These are phyloP conservation scores for Xerocomus cyaneibrunnescens DNA, from an alignment of 1,284 basidiomycete species.

Conservation along the genomic window DNA sequence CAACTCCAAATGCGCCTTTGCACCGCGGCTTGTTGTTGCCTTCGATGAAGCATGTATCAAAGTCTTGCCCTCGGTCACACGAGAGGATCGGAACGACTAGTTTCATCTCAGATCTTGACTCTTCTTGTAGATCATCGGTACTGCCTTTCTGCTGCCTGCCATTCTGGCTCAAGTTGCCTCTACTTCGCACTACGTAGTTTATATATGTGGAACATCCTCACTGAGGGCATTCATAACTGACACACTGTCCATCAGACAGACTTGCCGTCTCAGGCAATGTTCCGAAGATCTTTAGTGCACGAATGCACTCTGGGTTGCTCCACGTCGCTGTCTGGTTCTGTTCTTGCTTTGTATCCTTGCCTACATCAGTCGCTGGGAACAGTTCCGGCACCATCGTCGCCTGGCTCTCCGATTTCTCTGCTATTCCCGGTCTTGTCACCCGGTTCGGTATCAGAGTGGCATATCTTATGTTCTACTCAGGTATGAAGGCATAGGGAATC, in stretches of 20 bases:
- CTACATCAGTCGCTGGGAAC: constrained; percentile 46
- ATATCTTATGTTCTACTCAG: constrained; percentile 60
- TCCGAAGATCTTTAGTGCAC: constrained; percentile 54
- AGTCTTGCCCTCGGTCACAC: constrained; percentile 45
- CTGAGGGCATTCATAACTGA: neutral
- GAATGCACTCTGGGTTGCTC: constrained; percentile 58
- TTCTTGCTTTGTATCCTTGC: constrained; percentile 54
- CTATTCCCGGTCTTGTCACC: constrained; percentile 49
- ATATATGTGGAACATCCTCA: constrained; percentile 13
- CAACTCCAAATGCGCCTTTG: constrained; percentile 31
- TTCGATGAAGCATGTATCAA: constrained; percentile 49
- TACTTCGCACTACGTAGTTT: constrained; percentile 28
- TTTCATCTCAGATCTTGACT: neutral
- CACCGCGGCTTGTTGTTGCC: constrained; percentile 57
- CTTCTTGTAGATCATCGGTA: constrained; percentile 54
- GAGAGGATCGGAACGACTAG: too few relatives aligned
- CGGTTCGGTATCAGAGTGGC: constrained; percentile 66
- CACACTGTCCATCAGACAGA: constrained; percentile 42
- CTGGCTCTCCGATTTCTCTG: constrained; percentile 54
- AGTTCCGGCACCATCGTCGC: constrained; percentile 55
- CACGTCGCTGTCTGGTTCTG: constrained; percentile 52
- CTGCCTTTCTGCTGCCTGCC: constrained; percentile 63
- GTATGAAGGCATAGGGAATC: constrained; percentile 56
- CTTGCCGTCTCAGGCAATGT: constrained; percentile 60
- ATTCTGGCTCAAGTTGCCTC: constrained; percentile 37